Evolutionary conservation across 139 green algal species (phyloP).

Genomic region (Spirogloea muscicola): DNA sequence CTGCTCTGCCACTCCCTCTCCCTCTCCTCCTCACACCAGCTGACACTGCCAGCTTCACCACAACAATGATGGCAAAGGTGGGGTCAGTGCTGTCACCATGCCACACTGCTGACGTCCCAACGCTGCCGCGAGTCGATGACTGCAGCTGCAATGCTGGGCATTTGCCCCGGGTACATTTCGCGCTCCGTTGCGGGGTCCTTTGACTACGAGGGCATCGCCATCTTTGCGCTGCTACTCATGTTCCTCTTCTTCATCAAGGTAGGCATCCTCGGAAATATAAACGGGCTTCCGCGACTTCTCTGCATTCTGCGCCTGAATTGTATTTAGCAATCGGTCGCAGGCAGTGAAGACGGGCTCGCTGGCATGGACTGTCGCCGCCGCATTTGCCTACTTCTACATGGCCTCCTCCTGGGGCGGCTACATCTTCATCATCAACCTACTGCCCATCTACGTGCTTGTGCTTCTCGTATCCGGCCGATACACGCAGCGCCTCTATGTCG

Average conservation of each 20-base stretch:
- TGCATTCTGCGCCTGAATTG: too few species aligned
- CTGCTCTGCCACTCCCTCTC: too few species aligned
- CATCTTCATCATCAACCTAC: constrained; percentile 96
- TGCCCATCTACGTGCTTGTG: constrained; percentile 89
- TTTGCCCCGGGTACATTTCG: constrained; percentile 66
- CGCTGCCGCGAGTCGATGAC: too few species aligned
- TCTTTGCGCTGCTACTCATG: constrained; percentile 73
- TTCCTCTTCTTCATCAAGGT: constrained; percentile 66
- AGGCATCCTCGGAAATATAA: too few species aligned
- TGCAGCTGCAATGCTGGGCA: constrained; percentile 56
- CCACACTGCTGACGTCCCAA: too few species aligned
- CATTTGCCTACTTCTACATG: constrained; percentile 71
- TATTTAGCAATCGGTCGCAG: too few species aligned
- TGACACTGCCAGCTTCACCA: too few species aligned
- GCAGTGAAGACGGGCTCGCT: constrained; percentile 50
- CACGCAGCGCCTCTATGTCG: constrained; percentile 44
- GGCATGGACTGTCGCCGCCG: constrained; percentile 40
- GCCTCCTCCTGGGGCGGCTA: constrained; percentile 85
- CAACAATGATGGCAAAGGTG: too few species aligned
- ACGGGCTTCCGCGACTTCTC: too few species aligned
- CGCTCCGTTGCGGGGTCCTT: constrained; percentile 65
- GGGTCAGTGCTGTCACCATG: too few species aligned
- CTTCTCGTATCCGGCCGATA: constrained; percentile 57
- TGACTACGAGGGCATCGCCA: constrained; percentile 84
- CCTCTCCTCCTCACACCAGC: too few species aligned